phyloP scores from a whole-genome alignment of 2,329 filamentous ascomycete species.

The Colletotrichum sp. region DNA sequence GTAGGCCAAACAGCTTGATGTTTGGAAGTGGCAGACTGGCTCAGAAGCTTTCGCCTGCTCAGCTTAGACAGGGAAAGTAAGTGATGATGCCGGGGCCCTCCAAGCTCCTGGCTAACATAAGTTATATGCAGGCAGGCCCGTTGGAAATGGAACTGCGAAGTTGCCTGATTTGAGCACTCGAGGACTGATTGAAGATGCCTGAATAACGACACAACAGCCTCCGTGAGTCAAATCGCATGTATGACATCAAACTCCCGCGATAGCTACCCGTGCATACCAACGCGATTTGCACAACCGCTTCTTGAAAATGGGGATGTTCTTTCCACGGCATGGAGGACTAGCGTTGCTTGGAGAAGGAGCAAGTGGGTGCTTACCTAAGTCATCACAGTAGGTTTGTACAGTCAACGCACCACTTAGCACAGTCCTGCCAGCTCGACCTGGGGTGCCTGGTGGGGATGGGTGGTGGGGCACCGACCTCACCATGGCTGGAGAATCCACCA shows the following conservation, averaged over 20 bases:
- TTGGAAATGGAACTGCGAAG: background rate
- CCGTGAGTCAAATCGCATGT: background rate
- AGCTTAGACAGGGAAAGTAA: background rate
- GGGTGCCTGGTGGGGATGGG: constrained; percentile 9
- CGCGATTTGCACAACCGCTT: background rate
- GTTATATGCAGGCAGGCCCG: background rate
- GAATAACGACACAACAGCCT: background rate
- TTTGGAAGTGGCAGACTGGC: background rate
- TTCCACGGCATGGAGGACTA: background rate
- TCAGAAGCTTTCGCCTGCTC: background rate
- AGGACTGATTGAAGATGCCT: background rate
- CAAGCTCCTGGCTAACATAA: background rate
- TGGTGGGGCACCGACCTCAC: constrained; percentile 21
- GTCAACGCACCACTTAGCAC: background rate
- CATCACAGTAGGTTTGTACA: background rate
- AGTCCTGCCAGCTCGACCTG: background rate
- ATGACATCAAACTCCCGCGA: background rate
- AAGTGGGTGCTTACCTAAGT: background rate
- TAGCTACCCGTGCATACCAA: background rate
- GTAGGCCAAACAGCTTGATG: background rate
- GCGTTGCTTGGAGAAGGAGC: background rate
- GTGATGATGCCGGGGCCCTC: background rate
- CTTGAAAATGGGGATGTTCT: background rate
- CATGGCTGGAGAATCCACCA: constrained; percentile 19
- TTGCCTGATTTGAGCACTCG: background rate